Base-by-base conservation (phyloP, 129 eudicot genomes). In the Centella asiatica region DNA sequence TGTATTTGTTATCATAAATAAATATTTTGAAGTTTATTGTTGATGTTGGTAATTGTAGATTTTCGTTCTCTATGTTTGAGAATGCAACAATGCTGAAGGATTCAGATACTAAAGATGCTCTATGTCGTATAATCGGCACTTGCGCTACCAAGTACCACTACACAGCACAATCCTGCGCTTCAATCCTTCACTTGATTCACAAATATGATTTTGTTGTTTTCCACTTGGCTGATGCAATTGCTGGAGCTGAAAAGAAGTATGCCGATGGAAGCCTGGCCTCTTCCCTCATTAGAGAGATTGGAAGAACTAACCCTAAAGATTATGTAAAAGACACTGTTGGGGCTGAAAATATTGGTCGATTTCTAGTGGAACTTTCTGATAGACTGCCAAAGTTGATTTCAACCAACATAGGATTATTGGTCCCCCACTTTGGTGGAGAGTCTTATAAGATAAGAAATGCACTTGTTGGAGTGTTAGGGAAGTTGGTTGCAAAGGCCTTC, bases 351-450 rank as follows among this genome's bases (percentile, higher is more conserved):
- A 69, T 92, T 39, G 98, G 98, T 17, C 78, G 98, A 17, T 92
- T 92, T 80, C 86, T 92, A 22, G 88, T 92, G 56, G 98, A 92
- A 80, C 78, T 92, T 54, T 80, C 98, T 71, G 98, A 87, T 61
- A 73, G 90, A 61, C 27, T 81, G 72, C 98, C 98, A 40, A 92
- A 81, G 81, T 79, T 92, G 78, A 67, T 92, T 42, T 92, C 98
- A 31, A 81, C 86, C 1, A 92, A 92, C 72, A 85, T 92, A 66
- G 98, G 98, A 33, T 75, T 92, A 71, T 72, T 92, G 55, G 80
- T 92, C 45, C 90, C 98, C 1, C 98, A 92, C 36, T 92, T 92
- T 84, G 98, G 98, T 54, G 98, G 98, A 45, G 98, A 92, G 65
- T 92, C 98, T 32, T 92, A 92, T 65, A 92, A 92, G 76, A 92